Evolutionary conservation across 148 eudicot genomes (phyloP).

Genomic region (Amaranthus hypochondriacus): DNA sequence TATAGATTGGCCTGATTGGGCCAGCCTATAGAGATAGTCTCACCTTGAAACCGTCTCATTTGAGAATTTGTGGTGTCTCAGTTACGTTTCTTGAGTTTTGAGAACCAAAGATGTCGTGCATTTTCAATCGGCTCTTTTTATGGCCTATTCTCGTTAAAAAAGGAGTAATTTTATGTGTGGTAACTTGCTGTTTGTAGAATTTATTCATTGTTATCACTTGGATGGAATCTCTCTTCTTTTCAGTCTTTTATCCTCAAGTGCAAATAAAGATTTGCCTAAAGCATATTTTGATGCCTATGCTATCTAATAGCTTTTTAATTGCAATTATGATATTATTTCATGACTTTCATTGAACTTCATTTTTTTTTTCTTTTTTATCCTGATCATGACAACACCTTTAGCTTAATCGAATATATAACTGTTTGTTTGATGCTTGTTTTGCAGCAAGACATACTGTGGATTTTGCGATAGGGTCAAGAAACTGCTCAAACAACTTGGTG

Average conservation of each 20-base stretch:
- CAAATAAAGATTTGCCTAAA: background rate
- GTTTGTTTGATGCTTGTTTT: conserved; percentile 5
- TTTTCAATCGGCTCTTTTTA: background rate
- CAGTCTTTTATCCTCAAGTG: background rate
- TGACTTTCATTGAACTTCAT: background rate
- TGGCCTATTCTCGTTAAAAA: background rate
- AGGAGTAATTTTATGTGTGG: background rate
- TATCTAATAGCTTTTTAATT: conserved; percentile 1
- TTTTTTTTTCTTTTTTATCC: background rate
- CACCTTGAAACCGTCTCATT: too few species aligned
- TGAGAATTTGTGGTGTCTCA: too few species aligned
- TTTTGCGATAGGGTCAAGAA: conserved; percentile 58
- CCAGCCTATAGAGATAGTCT: too few species aligned
- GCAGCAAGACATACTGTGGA: conserved; percentile 77
- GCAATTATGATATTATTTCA: conserved; percentile 3
- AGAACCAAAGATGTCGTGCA: background rate
- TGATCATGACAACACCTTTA: background rate
- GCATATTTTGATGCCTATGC: background rate
- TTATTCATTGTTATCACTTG: background rate
- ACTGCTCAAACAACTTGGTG: conserved; percentile 57
- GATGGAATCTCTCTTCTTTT: background rate
- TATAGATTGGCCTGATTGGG: too few species aligned
- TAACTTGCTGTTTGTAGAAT: background rate
- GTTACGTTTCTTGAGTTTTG: background rate
- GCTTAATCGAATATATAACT: background rate